Evolutionary conservation across 108 stramenopile genomes (phyloP), one percentile per base, ranked within the genome.

Genomic region (Mediolabrus comicus): DNA sequence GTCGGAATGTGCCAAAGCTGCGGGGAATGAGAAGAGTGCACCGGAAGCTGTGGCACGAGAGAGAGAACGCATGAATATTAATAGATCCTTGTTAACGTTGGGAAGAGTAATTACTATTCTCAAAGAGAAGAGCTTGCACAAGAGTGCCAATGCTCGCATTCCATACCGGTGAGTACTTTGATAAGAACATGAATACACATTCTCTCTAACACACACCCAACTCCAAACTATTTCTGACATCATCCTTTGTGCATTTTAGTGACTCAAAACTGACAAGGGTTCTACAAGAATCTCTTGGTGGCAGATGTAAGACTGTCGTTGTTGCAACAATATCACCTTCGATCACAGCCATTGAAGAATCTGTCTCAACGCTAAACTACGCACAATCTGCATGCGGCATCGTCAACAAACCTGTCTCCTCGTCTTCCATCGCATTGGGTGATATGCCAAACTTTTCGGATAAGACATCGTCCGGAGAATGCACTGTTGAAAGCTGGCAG

Each of bases 201-300:
- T 13, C 19, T 53, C 53, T 36, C 62, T 11, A 12, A 59, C 19
- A 0, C 29, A 17, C 24, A 38, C 53, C 53, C 31, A 69, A 34
- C 65, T 55, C 38, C 43, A 29, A 16, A 4, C 3, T 36, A 32
- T 53, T 64, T 51, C 28, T 22, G 41, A 70, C 29, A 51, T 14
- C 51, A 53, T 24, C 46, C 0, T 54, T 27, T 41, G 38, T 89
- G 38, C 88, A 79, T 4, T 89, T 82, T 79, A 88, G 98, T 36
- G 96, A 97, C 69, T 97, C 96, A 11, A 97, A 97, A 74, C 73
- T 98, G 53, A 98, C 98, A 6, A 73, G 96, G 8, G 88, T 98
- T 49, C 80, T 98, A 16, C 92, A 97, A 70, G 98, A 98, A 55
- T 80, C 87, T 29, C 81, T 98, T 5, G 98, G 98, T 13, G 98